Percentiles rank a stretch among this genome's conserved stretches.
Conservation (phyloP, 495 filamentous ascomycete genomes). For the Tuber indicum region DNA sequence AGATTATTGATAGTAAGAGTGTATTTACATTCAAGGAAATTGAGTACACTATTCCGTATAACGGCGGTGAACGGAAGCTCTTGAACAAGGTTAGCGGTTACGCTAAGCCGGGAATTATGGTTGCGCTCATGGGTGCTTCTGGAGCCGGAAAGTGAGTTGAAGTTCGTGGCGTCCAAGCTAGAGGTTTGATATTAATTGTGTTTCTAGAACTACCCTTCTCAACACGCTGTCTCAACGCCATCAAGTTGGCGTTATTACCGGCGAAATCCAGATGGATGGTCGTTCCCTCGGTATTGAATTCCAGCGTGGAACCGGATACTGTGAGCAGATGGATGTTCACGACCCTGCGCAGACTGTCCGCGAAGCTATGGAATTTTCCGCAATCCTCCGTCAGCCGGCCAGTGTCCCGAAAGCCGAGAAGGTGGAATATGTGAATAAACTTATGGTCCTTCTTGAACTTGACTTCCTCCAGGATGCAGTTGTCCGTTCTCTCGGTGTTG, state of each 20-base stretch:
- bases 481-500: constrained; percentile 43
- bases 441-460: constrained; percentile 55
- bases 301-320: constrained; percentile 75
- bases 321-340: constrained; percentile 82
- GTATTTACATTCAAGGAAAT: constrained; percentile 72
- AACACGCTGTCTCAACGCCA: constrained; percentile 71
- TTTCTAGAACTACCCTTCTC: constrained; percentile 66
- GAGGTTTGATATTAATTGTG: constrained; percentile 39
- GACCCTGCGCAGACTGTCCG: constrained; percentile 59
- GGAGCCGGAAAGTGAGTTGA: constrained; percentile 83
- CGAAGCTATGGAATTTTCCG: constrained; percentile 63
- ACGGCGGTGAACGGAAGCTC: constrained; percentile 61
- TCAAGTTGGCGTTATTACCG: constrained; percentile 61
- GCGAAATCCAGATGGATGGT: constrained; percentile 75
- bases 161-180: constrained; percentile 65
- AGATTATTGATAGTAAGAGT: constrained; percentile 45
- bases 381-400: constrained; percentile 56
- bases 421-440: constrained; percentile 56
- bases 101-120: constrained; percentile 70
- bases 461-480: constrained; percentile 52
- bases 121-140: constrained; percentile 72
- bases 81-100: constrained; percentile 65
- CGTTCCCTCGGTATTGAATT: constrained; percentile 61
- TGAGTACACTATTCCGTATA: constrained; percentile 65
- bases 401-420: constrained; percentile 54